phyloP scores from a whole-genome alignment of 2,329 filamentous ascomycete genomes.

The Phaeosphaeriaceae sp. region DNA sequence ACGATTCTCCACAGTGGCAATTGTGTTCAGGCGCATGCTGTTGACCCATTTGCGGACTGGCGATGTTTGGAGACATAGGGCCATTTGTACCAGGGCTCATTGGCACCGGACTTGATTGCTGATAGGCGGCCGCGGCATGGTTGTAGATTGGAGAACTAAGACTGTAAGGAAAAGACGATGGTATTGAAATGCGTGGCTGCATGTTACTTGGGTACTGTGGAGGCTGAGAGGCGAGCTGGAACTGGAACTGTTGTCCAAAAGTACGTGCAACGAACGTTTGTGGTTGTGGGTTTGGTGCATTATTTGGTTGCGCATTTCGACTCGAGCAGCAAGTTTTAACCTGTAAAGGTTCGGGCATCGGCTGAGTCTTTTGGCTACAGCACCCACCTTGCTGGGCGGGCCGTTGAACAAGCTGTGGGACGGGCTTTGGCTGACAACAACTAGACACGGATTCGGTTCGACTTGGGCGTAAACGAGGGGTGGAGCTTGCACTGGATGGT shows the following conservation, averaged over 20 bases:
- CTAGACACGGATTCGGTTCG: slow-evolving; percentile 35
- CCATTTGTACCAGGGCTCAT: slow-evolving; percentile 23
- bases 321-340: slow-evolving; percentile 44
- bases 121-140: slow-evolving; percentile 38
- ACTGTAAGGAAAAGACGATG: slow-evolving; percentile 29
- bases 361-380: slow-evolving; percentile 35
- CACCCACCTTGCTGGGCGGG: slow-evolving; percentile 30
- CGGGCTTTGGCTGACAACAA: slow-evolving; percentile 42
- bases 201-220: slow-evolving; percentile 26
- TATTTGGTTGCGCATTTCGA: slow-evolving; percentile 20
- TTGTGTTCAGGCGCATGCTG: slow-evolving; percentile 51
- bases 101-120: slow-evolving; percentile 42
- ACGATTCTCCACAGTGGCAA: slow-evolving; percentile 70
- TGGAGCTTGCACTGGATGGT: slow-evolving; percentile 47
- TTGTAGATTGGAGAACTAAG: slow-evolving; percentile 45
- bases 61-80: slow-evolving; percentile 29
- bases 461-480: slow-evolving; percentile 39
- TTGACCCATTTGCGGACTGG: slow-evolving; percentile 34
- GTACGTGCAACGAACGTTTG: slow-evolving; percentile 16
- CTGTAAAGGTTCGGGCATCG: slow-evolving; percentile 21
- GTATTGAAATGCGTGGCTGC: slow-evolving; percentile 18
- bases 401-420: slow-evolving; percentile 13
- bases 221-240: slow-evolving; percentile 27
- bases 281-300: background rate
- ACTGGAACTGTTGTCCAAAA: slow-evolving; percentile 24